Percentiles rank a stretch among this genome's conserved stretches.
Conservation (phyloP, 495 filamentous ascomycete genomes). For the Aspergillus biplanus region DNA sequence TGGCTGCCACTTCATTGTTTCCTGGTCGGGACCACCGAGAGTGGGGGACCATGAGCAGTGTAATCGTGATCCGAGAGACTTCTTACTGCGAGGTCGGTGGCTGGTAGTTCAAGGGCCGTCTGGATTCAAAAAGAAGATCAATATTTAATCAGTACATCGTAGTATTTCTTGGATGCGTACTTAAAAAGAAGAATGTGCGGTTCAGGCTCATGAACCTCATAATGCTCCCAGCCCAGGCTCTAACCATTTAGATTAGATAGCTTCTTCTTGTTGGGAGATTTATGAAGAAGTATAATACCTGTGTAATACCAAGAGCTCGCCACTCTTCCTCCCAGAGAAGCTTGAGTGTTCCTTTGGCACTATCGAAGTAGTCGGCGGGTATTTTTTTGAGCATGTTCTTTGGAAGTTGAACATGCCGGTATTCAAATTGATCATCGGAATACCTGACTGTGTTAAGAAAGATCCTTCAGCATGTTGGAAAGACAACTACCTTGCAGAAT, state of each 20-base stretch:
- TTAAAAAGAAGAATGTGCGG: conserved; percentile 98
- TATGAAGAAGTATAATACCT: conserved; percentile 58
- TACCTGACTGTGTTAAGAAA: conserved; percentile 57
- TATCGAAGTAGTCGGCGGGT: conserved; percentile 93
- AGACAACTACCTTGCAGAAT: conserved; percentile 75
- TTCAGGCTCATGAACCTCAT: conserved; percentile 98
- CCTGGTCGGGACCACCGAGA: neutral
- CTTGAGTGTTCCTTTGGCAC: conserved; percentile 88
- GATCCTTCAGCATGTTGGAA: neutral
- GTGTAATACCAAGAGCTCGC: conserved; percentile 93
- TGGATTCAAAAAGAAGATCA: conserved; percentile 36
- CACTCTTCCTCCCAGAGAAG: conserved; percentile 98
- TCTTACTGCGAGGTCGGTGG: conserved; percentile 58
- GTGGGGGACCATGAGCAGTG: neutral
- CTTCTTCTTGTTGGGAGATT: conserved; percentile 14
- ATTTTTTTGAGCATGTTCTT: conserved; percentile 98
- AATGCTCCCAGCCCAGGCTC: conserved; percentile 99
- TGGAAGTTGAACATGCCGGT: conserved; percentile 94
- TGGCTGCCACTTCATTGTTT: conserved; percentile 6
- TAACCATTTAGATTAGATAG: conserved; percentile 38
- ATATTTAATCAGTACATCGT: neutral
- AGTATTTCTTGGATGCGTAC: conserved; percentile 56
- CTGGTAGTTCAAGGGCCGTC: conserved; percentile 86
- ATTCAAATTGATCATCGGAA: conserved; percentile 85
- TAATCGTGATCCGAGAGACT: conserved; percentile 4